Conservation (phyloP, 371 early-diverging fungal genomes). For the Mucor indicus region DNA sequence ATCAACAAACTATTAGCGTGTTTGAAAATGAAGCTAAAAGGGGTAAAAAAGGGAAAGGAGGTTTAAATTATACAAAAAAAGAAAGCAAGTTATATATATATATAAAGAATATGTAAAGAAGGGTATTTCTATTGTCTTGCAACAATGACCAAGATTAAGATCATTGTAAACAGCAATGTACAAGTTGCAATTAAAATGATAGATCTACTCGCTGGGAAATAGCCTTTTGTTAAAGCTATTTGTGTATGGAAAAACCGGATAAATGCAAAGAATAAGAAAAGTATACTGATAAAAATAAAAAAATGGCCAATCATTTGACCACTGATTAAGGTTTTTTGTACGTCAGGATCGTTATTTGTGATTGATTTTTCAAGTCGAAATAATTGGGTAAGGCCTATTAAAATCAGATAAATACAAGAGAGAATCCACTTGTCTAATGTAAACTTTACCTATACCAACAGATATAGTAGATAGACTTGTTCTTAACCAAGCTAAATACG, state of each 20-base stretch:
- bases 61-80: no score
- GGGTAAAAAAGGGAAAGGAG: no score
- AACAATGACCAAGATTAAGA: slow-evolving; percentile 16
- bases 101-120: no score
- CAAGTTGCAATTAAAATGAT: slow-evolving; percentile 47
- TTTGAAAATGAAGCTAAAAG: no score
- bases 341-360: no score
- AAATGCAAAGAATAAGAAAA: slow-evolving; percentile 61
- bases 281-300: slow-evolving; percentile 62
- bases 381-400: slow-evolving; percentile 67
- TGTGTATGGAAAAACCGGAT: slow-evolving; percentile 73
- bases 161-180: slow-evolving; percentile 33
- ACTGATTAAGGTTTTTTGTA: no score
- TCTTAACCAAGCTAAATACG: slow-evolving; percentile 74
- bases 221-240: slow-evolving; percentile 60
- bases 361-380: slow-evolving; percentile 55
- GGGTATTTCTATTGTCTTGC: no score
- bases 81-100: no score
- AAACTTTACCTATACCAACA: slow-evolving; percentile 61
- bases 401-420: not conserved
- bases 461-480: slow-evolving; percentile 73
- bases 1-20: no score
- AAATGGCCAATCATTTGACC: slow-evolving; percentile 48
- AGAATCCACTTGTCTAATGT: not conserved
- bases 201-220: slow-evolving; percentile 72